Evolutionary conservation across 257 asterid species (phyloP), one percentile per base, ranked within the genome.

Genomic region (Henckelia pumila): DNA sequence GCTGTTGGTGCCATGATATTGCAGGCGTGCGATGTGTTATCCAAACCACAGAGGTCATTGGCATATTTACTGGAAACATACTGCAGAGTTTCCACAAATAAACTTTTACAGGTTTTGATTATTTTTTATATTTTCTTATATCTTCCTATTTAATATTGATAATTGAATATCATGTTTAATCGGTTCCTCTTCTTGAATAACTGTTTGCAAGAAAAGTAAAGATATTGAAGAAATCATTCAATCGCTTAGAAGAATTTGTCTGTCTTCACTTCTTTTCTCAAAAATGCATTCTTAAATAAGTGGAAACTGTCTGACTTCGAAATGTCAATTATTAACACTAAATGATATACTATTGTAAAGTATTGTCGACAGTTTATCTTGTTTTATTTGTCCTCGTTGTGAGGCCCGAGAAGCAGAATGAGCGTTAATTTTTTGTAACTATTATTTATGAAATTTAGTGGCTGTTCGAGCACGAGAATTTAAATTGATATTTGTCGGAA

Each of bases 1-100:
- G 21, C 23, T 75, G 28, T 65, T 79, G 56, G 49, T 49, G 47
- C 37, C 72, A 23, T 29, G 75, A 24, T 70, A 16, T 81, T 81
- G 76, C 86, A 93, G 99, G 95, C 95, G 52, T 93, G 97, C 75
- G 97, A 93, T 59, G 71, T 86, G 26, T 70, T 90, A 79, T 79
- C 85, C 32, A 93, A 93, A 82, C 95, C 97, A 20, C 99, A 93
- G 73, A 93, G 86, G 79, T 93, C 99, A 60, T 80, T 93, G 83
- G 96, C 99, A 53, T 85, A 86, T 81, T 82, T 93, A 81, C 95
- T 93, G 68, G 97, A 93, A 74, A 64, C 82, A 24, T 90, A 88
- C 71, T 93, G 95, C 63, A 69, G 88, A 63, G 83, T 93, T 71
- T 59, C 80, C 59, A 67, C 95, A 73, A 93, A 93, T 73, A 93